Base-by-base conservation (phyloP, 495 filamentous ascomycete species). In the Lophium mytilinum region DNA sequence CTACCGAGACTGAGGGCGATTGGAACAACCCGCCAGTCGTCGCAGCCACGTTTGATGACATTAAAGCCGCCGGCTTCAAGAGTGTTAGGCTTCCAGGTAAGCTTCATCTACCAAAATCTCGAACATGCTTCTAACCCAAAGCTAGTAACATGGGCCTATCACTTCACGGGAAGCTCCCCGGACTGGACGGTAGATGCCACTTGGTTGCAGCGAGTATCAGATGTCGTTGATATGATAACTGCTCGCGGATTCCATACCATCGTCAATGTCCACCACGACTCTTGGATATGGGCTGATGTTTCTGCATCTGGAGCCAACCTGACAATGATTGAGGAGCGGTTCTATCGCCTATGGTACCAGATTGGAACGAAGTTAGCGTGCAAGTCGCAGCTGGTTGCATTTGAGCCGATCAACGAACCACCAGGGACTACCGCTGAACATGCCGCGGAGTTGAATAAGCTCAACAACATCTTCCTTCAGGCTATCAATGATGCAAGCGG, bases 401-500 rank as follows among this genome's bases (percentile, higher is more conserved):
- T 84, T 46, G 82, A 86, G 57, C 66, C 80, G 3, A 76, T 86
- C 60, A 84, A 84, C 58, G 81, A 85, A 55, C 77, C 79, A 0
- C 73, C 80, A 0, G 80, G 75, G 46, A 73, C 72, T 10, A 80
- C 71, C 0, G 70, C 71, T 7, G 73, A 68, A n/a, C 73, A 84
- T 58, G 78, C 69, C 0, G 71, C 71, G 1, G 65, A 78, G 34
- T 66, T 79, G 34, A 83, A 83, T 66, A 77, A 76, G 39, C 60
- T 82, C 8, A 83, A 84, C 56, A 70, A 71, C n/a, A 68, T 82
- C 6, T 84, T 84, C 57, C 67, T 84, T 5, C 58, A 79, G 46
- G 76, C 79, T 2, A 74, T 84, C 37, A 71, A 73, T 17, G 72
- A 76, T 46, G 75, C 79, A 0, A 81, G 81, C 1, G 80, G 81